A percentile compares a stretch with the other conserved stretches of the same genome.
phyloP scores from a whole-genome alignment of 768 basidiomycete genomes.

The Tylopilus sp. region DNA sequence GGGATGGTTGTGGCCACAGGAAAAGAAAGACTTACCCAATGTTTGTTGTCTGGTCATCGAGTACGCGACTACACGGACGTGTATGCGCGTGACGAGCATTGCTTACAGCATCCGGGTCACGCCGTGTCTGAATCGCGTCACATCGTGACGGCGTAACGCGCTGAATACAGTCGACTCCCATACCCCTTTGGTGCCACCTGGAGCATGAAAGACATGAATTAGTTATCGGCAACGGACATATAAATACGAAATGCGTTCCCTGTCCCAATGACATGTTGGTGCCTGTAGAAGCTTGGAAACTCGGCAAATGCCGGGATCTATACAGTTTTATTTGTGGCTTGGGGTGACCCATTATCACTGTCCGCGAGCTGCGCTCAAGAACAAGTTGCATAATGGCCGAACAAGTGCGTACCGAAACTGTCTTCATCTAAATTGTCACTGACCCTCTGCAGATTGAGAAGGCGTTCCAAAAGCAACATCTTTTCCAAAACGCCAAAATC shows the following conservation, averaged over 20 bases:
- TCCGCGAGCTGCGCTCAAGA: slow-evolving; percentile 4
- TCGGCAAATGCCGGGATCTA: slow-evolving; percentile 34
- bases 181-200: background rate
- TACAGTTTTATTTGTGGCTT: slow-evolving; percentile 44
- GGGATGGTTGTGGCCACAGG: background rate
- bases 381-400: slow-evolving; percentile 49
- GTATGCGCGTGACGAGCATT: slow-evolving; percentile 25
- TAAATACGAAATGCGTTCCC: background rate
- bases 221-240: background rate
- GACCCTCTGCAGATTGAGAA: slow-evolving; percentile 73
- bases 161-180: background rate
- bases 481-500: slow-evolving; percentile 97
- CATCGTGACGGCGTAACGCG: background rate
- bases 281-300: background rate
- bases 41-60: slow-evolving; percentile 74
- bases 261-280: background rate
- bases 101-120: slow-evolving; percentile 3
- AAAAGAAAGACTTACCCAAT: slow-evolving; percentile 43
- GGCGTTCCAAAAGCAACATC: slow-evolving; percentile 94
- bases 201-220: background rate
- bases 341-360: background rate
- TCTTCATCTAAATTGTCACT: background rate
- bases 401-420: slow-evolving; percentile 41
- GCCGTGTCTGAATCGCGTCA: slow-evolving; percentile 1
- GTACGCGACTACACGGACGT: slow-evolving; percentile 11